Evolutionary conservation across 2,329 filamentous ascomycete species (phyloP), one percentile per base, ranked within the genome.

Genomic region (Aspergillus melleus): DNA sequence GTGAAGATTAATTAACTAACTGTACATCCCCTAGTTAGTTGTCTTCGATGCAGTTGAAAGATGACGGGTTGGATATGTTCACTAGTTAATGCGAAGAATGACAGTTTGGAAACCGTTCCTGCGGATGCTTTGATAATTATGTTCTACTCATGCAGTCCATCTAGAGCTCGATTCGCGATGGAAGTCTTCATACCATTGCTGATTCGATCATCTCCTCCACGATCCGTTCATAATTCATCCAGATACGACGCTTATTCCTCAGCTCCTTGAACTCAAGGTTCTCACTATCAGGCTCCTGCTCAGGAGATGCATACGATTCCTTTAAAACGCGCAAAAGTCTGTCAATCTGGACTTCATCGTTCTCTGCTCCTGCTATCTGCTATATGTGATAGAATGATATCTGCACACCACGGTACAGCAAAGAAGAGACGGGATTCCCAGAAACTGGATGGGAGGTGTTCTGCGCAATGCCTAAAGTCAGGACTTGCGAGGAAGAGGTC

Each of bases 351-450:
- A 52, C 36, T 58, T 19, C 52, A 30, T 24, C 11, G 16, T 52
- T 58, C 51, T 49, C 10, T 32, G 30, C 12, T 32, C 11, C 30
- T 58, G 49, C 22, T 46, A 61, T 24, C 9, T 58, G 47, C n/a
- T 46, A 61, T 24, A 9, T 58, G 47, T 12, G 54, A 39, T 26
- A 55, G n/a, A 30, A 52, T 39, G 12, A 58, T 58, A 50, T 58
- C 59, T 11, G 59, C 47, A 54, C 55, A 57, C 59, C 59, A 61
- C 36, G 59, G 55, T 36, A 61, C n/a, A 47, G 55, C 55, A 22
- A 58, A 61, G 51, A 55, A 61, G 19, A 61, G 44, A 19, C 59
- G 55, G 39, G 51, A 61, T 20, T 55, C 46, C 55, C 55, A 61
- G 55, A 58, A 58, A 42, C 59, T 49, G 39, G 44, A 26, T n/a